Evolutionary conservation across 164 flowering plant genomes (phyloP).

Genomic region (Euptelea pleiosperma): DNA sequence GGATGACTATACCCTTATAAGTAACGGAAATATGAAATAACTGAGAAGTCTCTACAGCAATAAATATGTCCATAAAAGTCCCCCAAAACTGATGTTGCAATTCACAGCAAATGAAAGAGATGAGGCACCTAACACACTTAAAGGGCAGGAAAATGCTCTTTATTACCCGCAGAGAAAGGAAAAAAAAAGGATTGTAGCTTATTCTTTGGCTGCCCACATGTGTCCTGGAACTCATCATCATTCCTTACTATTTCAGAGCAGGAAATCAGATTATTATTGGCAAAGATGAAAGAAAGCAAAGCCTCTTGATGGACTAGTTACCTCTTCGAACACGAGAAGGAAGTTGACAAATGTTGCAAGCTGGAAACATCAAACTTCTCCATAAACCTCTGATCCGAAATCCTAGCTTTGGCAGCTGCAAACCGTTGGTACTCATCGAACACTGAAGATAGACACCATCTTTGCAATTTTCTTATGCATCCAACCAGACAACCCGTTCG

Average conservation of each 20-base stretch:
- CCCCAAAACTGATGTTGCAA: too few species aligned
- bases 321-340: slow-evolving; percentile 32
- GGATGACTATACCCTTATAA: too few species aligned
- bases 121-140: too few species aligned
- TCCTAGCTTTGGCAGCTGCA: slow-evolving; percentile 65
- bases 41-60: too few species aligned
- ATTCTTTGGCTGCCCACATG: not conserved
- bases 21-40: too few species aligned
- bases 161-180: not conserved
- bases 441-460: slow-evolving; percentile 61
- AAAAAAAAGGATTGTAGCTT: not conserved
- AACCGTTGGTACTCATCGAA: slow-evolving; percentile 63
- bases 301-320: not conserved
- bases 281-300: not conserved
- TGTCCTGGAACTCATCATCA: not conserved
- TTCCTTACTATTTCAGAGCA: not conserved
- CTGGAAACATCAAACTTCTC: slow-evolving; percentile 52
- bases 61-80: too few species aligned
- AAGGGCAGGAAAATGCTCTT: not conserved
- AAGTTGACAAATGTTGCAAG: slow-evolving; percentile 33
- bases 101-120: too few species aligned
- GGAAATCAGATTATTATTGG: not conserved
- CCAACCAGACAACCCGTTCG: slow-evolving; percentile 77
- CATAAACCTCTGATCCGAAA: slow-evolving; percentile 66
- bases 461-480: slow-evolving; percentile 58